Evolutionary conservation across 352 stramenopile species (phyloP), one percentile per base, ranked within the genome.

Genomic region (Globisporangium perplexum): DNA sequence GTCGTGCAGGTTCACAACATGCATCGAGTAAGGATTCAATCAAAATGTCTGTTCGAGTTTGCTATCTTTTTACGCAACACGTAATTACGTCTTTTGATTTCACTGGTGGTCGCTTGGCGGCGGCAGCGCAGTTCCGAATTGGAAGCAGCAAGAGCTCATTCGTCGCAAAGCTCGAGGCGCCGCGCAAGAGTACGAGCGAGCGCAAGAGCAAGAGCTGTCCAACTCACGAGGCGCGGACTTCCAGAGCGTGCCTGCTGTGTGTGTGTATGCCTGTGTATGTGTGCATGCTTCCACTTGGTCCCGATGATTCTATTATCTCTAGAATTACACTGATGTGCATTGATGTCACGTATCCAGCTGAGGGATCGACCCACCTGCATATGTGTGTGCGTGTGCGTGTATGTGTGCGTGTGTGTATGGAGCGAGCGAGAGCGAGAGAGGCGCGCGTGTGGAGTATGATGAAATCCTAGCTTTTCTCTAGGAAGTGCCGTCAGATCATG

Each of bases 401-500:
- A 12, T 46, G 41, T 28, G 41, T 46, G 18, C 24, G 20, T 11
- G 8, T 46, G 20, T 28, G 20, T 46, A 10, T 17, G n/a, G 1
- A 23, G 14, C 10, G 3, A 17, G 8, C n/a, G 41, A 4, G 41
- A 46, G 10, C 6, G 18, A 45, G 39, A 45, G 38, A 23, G 39
- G 4, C 6, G 39, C n/a, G 7, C 18, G 7, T 4, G 41, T 49
- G 44, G 33, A 51, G 24, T 8, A 57, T 50, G 44, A 50, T 50
- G 44, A 50, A 50, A 50, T 50, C 44, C 23, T 63, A 83, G 72
- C 72, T 80, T 79, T 73, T 73, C 67, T 61, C 74, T 78, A 83
- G 72, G 72, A 83, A 83, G 73, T 81, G 70, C 73, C 73, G 73
- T 84, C 73, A 58, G 71, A 84, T 84, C 49, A 84, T 81, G 73